Percentiles rank a stretch among this genome's conserved stretches.
Evolutionary conservation across 331 rosid genomes (phyloP).

Genomic region (Cydonia oblonga): DNA sequence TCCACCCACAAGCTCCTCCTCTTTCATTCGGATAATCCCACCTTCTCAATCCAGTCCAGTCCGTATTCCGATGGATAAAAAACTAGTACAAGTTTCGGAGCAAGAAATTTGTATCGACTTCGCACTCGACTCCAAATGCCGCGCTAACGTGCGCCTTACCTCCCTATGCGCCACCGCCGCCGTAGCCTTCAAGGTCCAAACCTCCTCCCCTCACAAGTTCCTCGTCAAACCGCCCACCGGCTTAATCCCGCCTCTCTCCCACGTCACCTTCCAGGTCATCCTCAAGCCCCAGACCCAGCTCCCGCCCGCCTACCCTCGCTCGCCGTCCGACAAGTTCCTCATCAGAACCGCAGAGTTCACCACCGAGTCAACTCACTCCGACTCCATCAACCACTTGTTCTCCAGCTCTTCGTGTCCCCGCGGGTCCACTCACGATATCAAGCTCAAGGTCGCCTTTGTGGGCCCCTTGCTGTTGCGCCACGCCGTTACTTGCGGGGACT

Average conservation of each 20-base stretch:
- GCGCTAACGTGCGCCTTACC: constrained; percentile 44
- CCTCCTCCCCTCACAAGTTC: constrained; percentile 67
- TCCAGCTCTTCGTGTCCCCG: constrained; percentile 19
- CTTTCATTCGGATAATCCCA: not conserved
- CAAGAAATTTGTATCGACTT: constrained; percentile 61
- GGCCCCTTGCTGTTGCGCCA: constrained; percentile 47
- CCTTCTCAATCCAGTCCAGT: not conserved
- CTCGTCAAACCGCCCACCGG: constrained; percentile 65
- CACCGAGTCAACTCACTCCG: constrained; percentile 13
- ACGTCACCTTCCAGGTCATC: constrained; percentile 54
- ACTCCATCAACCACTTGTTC: constrained; percentile 45
- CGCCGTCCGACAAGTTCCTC: constrained; percentile 66
- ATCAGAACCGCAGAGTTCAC: constrained; percentile 39
- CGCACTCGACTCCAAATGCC: constrained; percentile 49
- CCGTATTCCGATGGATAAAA: constrained; percentile 25
- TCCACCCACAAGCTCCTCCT: not conserved
- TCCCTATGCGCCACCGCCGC: constrained; percentile 32
- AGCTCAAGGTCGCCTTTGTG: constrained; percentile 55
- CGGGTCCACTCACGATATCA: constrained; percentile 32
- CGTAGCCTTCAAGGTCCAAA: constrained; percentile 68
- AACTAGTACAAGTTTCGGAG: constrained; percentile 45
- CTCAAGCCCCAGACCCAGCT: constrained; percentile 61
- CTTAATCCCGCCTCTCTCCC: constrained; percentile 40
- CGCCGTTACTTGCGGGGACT: constrained; percentile 36
- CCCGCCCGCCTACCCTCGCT: constrained; percentile 58